Percentiles rank a stretch among this genome's conserved stretches.
These are phyloP conservation scores for Kickxella alabastrina DNA, from an alignment of 192 early-diverging fungal species.

Conservation along the genomic window DNA sequence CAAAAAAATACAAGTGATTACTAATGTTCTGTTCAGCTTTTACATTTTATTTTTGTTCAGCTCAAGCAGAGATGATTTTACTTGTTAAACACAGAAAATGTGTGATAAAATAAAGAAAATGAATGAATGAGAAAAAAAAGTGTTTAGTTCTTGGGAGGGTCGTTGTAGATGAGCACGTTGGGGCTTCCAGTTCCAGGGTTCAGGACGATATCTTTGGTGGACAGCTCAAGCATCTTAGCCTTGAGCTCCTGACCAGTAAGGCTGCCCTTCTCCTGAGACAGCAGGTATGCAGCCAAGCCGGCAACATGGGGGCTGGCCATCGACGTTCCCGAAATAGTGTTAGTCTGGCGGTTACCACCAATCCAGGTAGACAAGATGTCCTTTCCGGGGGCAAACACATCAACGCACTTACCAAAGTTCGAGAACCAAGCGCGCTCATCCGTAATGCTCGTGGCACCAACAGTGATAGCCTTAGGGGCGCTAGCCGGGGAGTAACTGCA, in stretches of 20 bases:
- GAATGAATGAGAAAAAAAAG: background rate
- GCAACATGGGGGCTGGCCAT: slow-evolving; percentile 93
- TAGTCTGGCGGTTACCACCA: slow-evolving; percentile 65
- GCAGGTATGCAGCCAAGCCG: slow-evolving; percentile 78
- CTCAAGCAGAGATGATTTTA: no score
- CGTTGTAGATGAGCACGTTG: slow-evolving; percentile 73
- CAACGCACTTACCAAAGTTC: slow-evolving; percentile 88
- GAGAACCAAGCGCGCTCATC: slow-evolving; percentile 85
- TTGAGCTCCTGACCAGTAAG: slow-evolving; percentile 67
- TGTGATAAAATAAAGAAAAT: slow-evolving; percentile 3
- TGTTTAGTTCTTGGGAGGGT: slow-evolving; percentile 42
- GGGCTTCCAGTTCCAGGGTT: slow-evolving; percentile 57
- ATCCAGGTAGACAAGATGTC: slow-evolving; percentile 83
- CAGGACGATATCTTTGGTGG: slow-evolving; percentile 61
- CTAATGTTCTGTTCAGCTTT: no score
- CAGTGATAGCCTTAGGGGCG: slow-evolving; percentile 74
- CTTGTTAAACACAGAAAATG: background rate
- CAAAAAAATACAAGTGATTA: background rate
- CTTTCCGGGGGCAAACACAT: slow-evolving; percentile 92
- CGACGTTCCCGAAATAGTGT: slow-evolving; percentile 91
- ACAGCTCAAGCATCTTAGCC: slow-evolving; percentile 56
- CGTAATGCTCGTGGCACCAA: slow-evolving; percentile 81
- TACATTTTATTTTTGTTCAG: no score
- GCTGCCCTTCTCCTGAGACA: slow-evolving; percentile 53
- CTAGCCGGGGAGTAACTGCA: slow-evolving; percentile 88